Conservation (phyloP, 257 asterid genomes). For the Orobanche coerulescens region DNA sequence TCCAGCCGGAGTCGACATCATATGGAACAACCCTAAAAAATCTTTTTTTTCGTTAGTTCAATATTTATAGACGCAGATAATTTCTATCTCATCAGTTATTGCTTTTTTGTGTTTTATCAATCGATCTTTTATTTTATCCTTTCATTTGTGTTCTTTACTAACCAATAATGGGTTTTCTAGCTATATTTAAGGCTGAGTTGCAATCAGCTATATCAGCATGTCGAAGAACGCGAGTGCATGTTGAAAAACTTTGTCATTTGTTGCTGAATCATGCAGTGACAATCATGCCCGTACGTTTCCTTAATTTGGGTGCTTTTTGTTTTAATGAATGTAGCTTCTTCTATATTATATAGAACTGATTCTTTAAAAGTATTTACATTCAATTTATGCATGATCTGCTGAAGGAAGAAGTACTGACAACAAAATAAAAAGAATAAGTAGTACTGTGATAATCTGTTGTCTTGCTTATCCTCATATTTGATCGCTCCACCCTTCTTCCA, state of each 20-base stretch:
- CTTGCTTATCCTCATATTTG: constrained; percentile 8
- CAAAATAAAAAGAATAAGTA: background rate
- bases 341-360: constrained; percentile 1
- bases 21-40: too few species aligned
- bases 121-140: too few species aligned
- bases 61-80: too few species aligned
- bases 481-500: constrained; percentile 8
- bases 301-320: constrained; percentile 10
- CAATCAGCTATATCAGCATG: constrained; percentile 64
- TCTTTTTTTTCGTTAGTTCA: too few species aligned
- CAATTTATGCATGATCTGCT: background rate
- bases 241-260: constrained; percentile 43
- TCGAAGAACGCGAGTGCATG: constrained; percentile 59
- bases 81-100: too few species aligned
- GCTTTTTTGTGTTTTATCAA: too few species aligned
- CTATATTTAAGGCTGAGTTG: constrained; percentile 59
- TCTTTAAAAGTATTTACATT: background rate
- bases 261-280: constrained; percentile 51
- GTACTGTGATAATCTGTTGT: background rate
- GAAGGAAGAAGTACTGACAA: background rate
- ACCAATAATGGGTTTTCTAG: too few species aligned
- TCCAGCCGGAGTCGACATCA: too few species aligned
- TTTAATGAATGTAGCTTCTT: background rate
- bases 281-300: constrained; percentile 57
- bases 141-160: too few species aligned